Base-by-base conservation (phyloP, 495 filamentous ascomycete species). In the Stereocaulon alpinum region DNA sequence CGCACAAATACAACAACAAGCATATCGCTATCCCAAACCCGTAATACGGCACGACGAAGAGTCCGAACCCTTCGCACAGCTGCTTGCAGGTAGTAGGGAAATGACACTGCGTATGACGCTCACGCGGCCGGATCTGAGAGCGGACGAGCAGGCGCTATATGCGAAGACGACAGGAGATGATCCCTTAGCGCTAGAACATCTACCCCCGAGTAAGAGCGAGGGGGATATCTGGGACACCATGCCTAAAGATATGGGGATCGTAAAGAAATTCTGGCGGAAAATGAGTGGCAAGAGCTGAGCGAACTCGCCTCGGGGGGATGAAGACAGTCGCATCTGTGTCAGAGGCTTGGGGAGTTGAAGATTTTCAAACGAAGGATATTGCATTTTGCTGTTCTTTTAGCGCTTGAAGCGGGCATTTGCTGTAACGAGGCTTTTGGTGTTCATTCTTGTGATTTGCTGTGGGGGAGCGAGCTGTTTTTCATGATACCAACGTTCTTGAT, bases 41-140 rank as follows among this genome's bases (percentile, higher is more conserved):
- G 34, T 37, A 10, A 6, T 61, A 49, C 53, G 59, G 27, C 55
- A 55, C 22, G 18, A 58, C 12, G 50, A 40, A 22, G 49, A 52
- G n/a, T 48, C 55, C 0, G 59, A 56, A 32, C 66, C 61, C 47
- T 83, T 63, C 32, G 72, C 76, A n/a, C 82, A 83, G 58, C 73
- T 74, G 11, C 71, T 77, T 40, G 74, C 77, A 29, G 79, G 78
- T 48, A 85, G 79, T 42, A 83, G 91, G 18, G 91, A 96, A 70
- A 96, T 96, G 92, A 95, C 91, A 15, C 72, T 96, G 45, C 86
- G 88, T 40, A 94, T 96, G 89, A 96, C 92, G 6, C 79, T 96
- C 53, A 96, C 92, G 22, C 79, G 89, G 51, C 90, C 91, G 0
- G 92, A 95, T 67, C 78, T 96, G 55, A 71, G 72, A 22, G 82